Evolutionary conservation across 1,139 yeast species (phyloP).

Genomic region (Casaregolazyma lundiana): DNA sequence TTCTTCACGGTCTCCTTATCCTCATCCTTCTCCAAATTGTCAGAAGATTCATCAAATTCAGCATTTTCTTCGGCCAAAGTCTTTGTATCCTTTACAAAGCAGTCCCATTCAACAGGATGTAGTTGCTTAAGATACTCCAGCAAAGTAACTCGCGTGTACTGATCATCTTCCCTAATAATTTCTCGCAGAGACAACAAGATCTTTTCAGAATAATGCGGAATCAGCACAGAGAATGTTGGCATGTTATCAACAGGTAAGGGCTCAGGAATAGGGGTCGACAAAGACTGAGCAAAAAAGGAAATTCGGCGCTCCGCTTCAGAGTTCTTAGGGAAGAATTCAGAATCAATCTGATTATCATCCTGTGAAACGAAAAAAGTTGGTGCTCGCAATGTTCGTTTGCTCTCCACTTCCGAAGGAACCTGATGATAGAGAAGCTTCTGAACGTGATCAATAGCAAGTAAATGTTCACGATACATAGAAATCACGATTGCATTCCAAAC

Average conservation of each 20-base stretch:
- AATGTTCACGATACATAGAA: constrained; percentile 97
- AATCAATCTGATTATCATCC: constrained; percentile 90
- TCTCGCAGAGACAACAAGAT: constrained; percentile 90
- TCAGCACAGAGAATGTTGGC: constrained; percentile 97
- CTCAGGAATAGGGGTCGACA: constrained; percentile 97
- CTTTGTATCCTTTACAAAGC: constrained; percentile 97
- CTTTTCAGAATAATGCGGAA: constrained; percentile 98
- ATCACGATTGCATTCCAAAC: constrained; percentile 98
- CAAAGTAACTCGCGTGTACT: constrained; percentile 92
- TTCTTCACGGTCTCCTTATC: constrained; percentile 64
- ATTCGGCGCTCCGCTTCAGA: constrained; percentile 99
- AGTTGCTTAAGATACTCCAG: constrained; percentile 95
- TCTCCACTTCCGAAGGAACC: constrained; percentile 90
- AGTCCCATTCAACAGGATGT: constrained; percentile 99
- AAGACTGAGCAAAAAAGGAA: constrained; percentile 96
- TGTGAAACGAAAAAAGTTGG: constrained; percentile 98
- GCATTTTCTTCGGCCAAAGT: constrained; percentile 85
- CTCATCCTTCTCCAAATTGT: constrained; percentile 49
- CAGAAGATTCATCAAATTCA: constrained; percentile 27
- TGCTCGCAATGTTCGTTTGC: constrained; percentile 96
- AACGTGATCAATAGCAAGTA: constrained; percentile 95
- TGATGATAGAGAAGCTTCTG: constrained; percentile 95
- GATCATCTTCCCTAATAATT: constrained; percentile 98
- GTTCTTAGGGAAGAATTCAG: constrained; percentile 93
- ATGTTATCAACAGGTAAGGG: constrained; percentile 98